A percentile compares a stretch with the other conserved stretches of the same genome.
Evolutionary conservation across 768 basidiomycete species (phyloP).

Genomic region (Psilocybe cubensis): DNA sequence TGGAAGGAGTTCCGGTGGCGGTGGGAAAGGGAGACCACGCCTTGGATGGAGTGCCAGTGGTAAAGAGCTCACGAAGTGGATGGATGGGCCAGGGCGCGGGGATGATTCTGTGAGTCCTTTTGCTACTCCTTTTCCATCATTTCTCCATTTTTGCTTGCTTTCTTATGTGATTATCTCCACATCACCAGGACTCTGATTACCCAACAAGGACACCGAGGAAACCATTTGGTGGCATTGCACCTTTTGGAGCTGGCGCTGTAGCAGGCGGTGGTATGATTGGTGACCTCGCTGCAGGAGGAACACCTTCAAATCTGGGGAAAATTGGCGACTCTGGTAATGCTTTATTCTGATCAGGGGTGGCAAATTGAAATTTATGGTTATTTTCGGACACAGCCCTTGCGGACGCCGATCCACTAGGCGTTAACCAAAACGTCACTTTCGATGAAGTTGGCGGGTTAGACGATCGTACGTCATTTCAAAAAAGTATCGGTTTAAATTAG

Average conservation of each 20-base stretch:
- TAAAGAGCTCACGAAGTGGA: slow-evolving; percentile 76
- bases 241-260: slow-evolving; percentile 56
- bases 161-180: background rate
- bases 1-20: slow-evolving; percentile 36
- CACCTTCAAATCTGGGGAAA: slow-evolving; percentile 86
- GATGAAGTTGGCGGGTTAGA: slow-evolving; percentile 97
- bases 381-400: slow-evolving; percentile 74
- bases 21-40: slow-evolving; percentile 37
- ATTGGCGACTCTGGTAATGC: slow-evolving; percentile 73
- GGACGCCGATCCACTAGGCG: slow-evolving; percentile 94
- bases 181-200: slow-evolving; percentile 70
- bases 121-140: background rate
- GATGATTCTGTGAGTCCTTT: slow-evolving; percentile 67
- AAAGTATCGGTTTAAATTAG: background rate
- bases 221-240: slow-evolving; percentile 55
- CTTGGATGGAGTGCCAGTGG: slow-evolving; percentile 82
- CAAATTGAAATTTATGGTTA: slow-evolving; percentile 18
- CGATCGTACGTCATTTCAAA: slow-evolving; percentile 67
- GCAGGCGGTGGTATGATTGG: slow-evolving; percentile 58
- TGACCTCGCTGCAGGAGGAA: slow-evolving; percentile 73
- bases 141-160: background rate
- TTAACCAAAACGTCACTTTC: slow-evolving; percentile 92
- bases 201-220: slow-evolving; percentile 71
- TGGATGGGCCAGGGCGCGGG: slow-evolving; percentile 69
- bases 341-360: slow-evolving; percentile 14